These are phyloP conservation scores for Fusarium udum DNA, from an alignment of 2,329 filamentous ascomycete species.

Conservation along the genomic window DNA sequence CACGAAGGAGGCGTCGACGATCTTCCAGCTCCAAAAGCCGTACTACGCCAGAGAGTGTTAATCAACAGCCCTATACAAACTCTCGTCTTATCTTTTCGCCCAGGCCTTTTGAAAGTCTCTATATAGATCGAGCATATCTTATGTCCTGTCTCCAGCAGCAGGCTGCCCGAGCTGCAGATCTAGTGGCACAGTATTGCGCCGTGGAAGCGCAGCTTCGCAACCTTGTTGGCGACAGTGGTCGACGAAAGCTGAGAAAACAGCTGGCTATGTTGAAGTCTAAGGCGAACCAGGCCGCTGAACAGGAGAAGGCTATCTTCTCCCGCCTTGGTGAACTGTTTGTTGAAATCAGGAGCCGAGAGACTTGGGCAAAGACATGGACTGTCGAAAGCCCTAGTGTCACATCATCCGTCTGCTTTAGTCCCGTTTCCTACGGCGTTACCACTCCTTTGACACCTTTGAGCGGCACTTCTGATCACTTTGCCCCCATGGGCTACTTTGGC, in stretches of 20 bases:
- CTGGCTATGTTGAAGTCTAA: slow-evolving; percentile 53
- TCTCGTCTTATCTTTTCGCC: slow-evolving; percentile 46
- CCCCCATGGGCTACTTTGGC: slow-evolving; percentile 42
- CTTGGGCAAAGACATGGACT: slow-evolving; percentile 45
- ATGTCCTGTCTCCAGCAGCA: slow-evolving; percentile 53
- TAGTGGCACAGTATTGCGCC: slow-evolving; percentile 52
- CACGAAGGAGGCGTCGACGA: slow-evolving; percentile 17
- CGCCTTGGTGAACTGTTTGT: slow-evolving; percentile 60
- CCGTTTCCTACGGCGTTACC: slow-evolving; percentile 15
- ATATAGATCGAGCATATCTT: slow-evolving; percentile 59
- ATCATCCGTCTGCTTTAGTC: slow-evolving; percentile 24
- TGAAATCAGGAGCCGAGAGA: slow-evolving; percentile 58
- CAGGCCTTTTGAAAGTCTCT: slow-evolving; percentile 54
- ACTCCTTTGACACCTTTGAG: slow-evolving; percentile 42
- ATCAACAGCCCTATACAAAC: slow-evolving; percentile 3
- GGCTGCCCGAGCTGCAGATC: slow-evolving; percentile 47
- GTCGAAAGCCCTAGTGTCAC: slow-evolving; percentile 14
- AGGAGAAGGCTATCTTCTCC: slow-evolving; percentile 57
- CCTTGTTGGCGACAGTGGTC: slow-evolving; percentile 37
- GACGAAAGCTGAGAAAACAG: slow-evolving; percentile 53
- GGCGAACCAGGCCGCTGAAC: slow-evolving; percentile 56
- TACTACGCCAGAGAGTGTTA: slow-evolving; percentile 1
- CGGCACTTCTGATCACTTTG: slow-evolving; percentile 45
- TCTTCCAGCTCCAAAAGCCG: slow-evolving; percentile 13
- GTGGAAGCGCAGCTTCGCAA: slow-evolving; percentile 49